A percentile compares a stretch with the other conserved stretches of the same genome.
These are phyloP conservation scores for Calonectria pseudoturangicola DNA, from an alignment of 2,329 filamentous ascomycete species.

Conservation along the genomic window DNA sequence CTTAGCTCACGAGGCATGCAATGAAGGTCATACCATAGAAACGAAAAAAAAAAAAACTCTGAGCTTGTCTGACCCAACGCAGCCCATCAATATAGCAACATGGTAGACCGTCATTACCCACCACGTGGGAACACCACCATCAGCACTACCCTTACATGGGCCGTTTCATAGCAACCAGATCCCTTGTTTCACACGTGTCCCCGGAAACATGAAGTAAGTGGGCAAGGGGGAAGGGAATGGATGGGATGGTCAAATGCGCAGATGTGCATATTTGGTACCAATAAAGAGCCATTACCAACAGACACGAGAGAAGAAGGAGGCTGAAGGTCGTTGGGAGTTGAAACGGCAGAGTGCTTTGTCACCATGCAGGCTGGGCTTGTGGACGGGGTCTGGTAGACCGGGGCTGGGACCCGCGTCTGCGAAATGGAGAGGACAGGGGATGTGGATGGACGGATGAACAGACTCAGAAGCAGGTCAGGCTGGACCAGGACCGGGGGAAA, in stretches of 20 bases:
- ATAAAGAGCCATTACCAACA: not conserved
- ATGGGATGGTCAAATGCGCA: no score
- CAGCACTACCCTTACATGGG: slow-evolving; percentile 13
- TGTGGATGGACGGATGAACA: slow-evolving; percentile 8
- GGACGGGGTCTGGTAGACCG: slow-evolving; percentile 23
- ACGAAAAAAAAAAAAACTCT: not conserved
- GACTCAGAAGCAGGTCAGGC: slow-evolving; percentile 8
- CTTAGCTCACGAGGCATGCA: not conserved
- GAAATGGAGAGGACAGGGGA: slow-evolving; percentile 13
- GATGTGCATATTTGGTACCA: no score
- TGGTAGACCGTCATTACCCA: not conserved
- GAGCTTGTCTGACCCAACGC: not conserved
- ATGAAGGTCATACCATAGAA: not conserved
- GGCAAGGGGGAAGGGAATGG: slow-evolving; percentile 11
- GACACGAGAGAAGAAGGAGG: not conserved
- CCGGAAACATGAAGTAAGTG: slow-evolving; percentile 16
- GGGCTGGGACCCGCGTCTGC: slow-evolving; percentile 6
- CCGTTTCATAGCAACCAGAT: slow-evolving; percentile 25
- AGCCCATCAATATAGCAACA: slow-evolving; percentile 1
- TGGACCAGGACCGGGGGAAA: slow-evolving; percentile 21
- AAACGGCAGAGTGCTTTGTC: slow-evolving; percentile 27
- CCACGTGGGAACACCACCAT: slow-evolving; percentile 20
- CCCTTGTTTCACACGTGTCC: slow-evolving; percentile 32
- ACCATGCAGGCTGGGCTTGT: slow-evolving; percentile 15
- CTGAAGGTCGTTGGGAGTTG: slow-evolving; percentile 19